These are phyloP conservation scores for Cryptococcus sp. DNA, from an alignment of 1,284 basidiomycete species.

Conservation along the genomic window DNA sequence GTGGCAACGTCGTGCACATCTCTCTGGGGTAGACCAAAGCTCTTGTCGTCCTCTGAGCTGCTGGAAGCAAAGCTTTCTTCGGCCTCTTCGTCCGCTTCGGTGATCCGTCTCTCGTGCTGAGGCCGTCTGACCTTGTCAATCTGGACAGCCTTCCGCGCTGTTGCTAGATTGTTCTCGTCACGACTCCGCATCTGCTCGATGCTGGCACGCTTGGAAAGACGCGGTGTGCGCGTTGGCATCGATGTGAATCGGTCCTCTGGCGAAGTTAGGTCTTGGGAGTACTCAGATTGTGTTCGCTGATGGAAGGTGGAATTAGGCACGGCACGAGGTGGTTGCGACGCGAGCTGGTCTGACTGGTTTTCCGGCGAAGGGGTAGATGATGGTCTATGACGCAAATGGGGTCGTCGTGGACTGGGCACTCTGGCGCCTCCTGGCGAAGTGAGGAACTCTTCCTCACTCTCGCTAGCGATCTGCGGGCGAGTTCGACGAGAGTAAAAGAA, in stretches of 20 bases:
- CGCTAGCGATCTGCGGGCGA: not conserved
- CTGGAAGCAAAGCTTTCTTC: constrained; percentile 13
- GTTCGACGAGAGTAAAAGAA: constrained; percentile 21
- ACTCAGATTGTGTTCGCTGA: constrained; percentile 1
- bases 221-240: constrained; percentile 37
- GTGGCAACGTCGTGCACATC: constrained; percentile 2
- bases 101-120: constrained; percentile 29
- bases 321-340: not conserved
- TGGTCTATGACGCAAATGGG: constrained; percentile 5
- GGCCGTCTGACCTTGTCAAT: constrained; percentile 7
- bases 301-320: not conserved
- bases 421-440: not conserved
- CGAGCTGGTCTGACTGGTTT: not conserved
- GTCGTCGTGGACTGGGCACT: not conserved
- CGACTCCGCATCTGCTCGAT: constrained; percentile 7
- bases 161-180: not conserved
- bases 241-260: constrained; percentile 42
- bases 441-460: constrained; percentile 9
- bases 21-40: not conserved
- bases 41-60: not conserved
- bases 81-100: constrained; percentile 25
- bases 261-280: constrained; percentile 7
- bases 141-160: not conserved
- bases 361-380: constrained; percentile 3
- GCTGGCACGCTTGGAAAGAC: constrained; percentile 35